Percentiles rank a stretch among this genome's conserved stretches.
phyloP scores from a whole-genome alignment of 139 green algal species.

The Pedinophyceae sp. region DNA sequence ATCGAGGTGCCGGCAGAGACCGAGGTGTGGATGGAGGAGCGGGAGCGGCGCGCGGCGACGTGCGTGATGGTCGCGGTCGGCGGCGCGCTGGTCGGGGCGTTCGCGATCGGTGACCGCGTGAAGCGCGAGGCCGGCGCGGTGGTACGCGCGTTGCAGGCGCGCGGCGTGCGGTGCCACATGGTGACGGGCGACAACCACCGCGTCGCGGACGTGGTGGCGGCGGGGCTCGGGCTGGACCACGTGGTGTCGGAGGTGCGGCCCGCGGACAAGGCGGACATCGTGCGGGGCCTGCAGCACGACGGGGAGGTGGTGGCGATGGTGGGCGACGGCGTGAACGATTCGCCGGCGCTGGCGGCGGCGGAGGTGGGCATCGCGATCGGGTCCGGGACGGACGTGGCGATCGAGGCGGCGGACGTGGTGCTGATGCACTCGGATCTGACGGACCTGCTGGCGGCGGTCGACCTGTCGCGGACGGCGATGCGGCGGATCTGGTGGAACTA shows the following conservation, averaged over 20 bases:
- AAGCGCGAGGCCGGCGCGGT: slow-evolving; percentile 79
- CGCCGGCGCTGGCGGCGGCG: slow-evolving; percentile 76
- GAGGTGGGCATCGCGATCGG: slow-evolving; percentile 92
- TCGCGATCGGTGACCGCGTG: slow-evolving; percentile 70
- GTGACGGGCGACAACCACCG: slow-evolving; percentile 79
- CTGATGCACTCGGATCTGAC: slow-evolving; percentile 80
- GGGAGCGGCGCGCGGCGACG: slow-evolving; percentile 37
- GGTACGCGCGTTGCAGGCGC: slow-evolving; percentile 36
- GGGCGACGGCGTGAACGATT: slow-evolving; percentile 95
- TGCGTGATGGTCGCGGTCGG: slow-evolving; percentile 44
- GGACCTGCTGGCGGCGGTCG: slow-evolving; percentile 73
- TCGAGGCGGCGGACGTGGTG: slow-evolving; percentile 80
- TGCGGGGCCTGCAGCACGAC: slow-evolving; percentile 6
- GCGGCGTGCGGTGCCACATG: slow-evolving; percentile 26
- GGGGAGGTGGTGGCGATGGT: slow-evolving; percentile 81
- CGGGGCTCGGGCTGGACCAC: slow-evolving; percentile 42
- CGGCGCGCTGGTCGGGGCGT: slow-evolving; percentile 24
- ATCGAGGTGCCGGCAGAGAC: slow-evolving; percentile 20
- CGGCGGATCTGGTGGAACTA: slow-evolving; percentile 81
- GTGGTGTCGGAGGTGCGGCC: slow-evolving; percentile 56
- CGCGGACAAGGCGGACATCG: slow-evolving; percentile 39
- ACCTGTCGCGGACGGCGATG: slow-evolving; percentile 70
- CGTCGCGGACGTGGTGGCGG: slow-evolving; percentile 53
- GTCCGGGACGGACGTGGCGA: slow-evolving; percentile 59
- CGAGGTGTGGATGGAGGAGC: slow-evolving; percentile 6